phyloP scores from a whole-genome alignment of 805 yeast species.

The Barnettozyma wickerhamii region DNA sequence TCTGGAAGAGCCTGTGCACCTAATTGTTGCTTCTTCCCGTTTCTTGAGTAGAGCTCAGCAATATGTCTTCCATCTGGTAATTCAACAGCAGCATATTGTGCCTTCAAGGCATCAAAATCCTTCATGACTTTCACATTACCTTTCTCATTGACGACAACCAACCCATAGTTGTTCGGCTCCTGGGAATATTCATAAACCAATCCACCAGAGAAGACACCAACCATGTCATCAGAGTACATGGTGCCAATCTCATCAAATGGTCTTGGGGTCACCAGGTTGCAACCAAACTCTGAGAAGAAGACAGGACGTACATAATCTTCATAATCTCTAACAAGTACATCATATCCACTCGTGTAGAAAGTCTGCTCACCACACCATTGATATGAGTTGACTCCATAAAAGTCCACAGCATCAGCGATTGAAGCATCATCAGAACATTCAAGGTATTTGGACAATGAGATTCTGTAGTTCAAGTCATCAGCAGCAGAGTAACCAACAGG shows the following conservation, averaged over 20 bases:
- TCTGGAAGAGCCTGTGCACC: conserved; percentile 26
- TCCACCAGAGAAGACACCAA: conserved; percentile 79
- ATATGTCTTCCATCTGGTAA: conserved; percentile 26
- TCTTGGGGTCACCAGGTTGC: conserved; percentile 79
- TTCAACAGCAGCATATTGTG: conserved; percentile 37
- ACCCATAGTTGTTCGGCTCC: conserved; percentile 76
- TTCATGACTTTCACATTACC: conserved; percentile 43
- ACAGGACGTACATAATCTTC: conserved; percentile 67
- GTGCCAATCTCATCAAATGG: conserved; percentile 70
- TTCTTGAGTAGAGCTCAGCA: conserved; percentile 21
- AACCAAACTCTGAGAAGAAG: conserved; percentile 89
- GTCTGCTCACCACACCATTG: conserved; percentile 97
- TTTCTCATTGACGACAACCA: conserved; percentile 55
- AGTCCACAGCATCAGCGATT: conserved; percentile 60
- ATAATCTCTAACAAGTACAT: conserved; percentile 67
- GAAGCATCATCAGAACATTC: conserved; percentile 57
- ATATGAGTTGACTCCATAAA: conserved; percentile 92
- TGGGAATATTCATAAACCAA: conserved; percentile 87
- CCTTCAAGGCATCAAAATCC: conserved; percentile 55
- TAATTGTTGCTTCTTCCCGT: conserved; percentile 20
- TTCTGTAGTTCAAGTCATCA: conserved; percentile 77
- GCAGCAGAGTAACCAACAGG: conserved; percentile 98
- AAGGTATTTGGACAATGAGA: conserved; percentile 71
- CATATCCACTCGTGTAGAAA: conserved; percentile 72
- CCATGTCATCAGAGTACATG: conserved; percentile 69